These are phyloP conservation scores for Rheum nobile DNA, from an alignment of 148 eudicot species.

Conservation along the genomic window DNA sequence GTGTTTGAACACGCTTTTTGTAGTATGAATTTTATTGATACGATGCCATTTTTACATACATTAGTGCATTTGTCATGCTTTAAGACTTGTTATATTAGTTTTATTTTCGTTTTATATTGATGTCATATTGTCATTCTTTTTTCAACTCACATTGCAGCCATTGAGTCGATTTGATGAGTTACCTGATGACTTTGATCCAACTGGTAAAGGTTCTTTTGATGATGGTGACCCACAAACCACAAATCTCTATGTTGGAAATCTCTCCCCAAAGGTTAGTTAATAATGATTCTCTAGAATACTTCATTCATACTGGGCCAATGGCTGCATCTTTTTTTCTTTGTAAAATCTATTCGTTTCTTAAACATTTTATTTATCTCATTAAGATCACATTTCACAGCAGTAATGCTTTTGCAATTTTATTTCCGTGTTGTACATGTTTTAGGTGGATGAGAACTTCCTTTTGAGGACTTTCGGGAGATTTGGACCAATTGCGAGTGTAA, in stretches of 20 bases:
- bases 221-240: conserved; percentile 98
- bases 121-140: background rate
- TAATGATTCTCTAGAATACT: background rate
- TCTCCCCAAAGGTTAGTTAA: conserved; percentile 72
- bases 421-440: background rate
- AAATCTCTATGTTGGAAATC: conserved; percentile 92
- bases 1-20: background rate
- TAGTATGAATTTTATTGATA: background rate
- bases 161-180: conserved; percentile 84
- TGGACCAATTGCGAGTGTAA: conserved; percentile 99
- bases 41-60: background rate
- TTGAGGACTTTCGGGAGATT: conserved; percentile 96
- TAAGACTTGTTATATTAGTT: background rate
- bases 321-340: background rate
- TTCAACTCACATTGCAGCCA: conserved; percentile 27
- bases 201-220: conserved; percentile 94
- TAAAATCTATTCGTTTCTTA: background rate
- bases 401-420: background rate
- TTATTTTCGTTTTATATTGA: background rate
- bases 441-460: conserved; percentile 98
- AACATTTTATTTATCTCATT: background rate
- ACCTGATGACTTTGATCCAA: conserved; percentile 84
- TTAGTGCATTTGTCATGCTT: background rate
- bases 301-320: background rate
- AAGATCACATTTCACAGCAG: background rate